Evolutionary conservation across 805 yeast species (phyloP).

Genomic region (Ogataea pilisensis): DNA sequence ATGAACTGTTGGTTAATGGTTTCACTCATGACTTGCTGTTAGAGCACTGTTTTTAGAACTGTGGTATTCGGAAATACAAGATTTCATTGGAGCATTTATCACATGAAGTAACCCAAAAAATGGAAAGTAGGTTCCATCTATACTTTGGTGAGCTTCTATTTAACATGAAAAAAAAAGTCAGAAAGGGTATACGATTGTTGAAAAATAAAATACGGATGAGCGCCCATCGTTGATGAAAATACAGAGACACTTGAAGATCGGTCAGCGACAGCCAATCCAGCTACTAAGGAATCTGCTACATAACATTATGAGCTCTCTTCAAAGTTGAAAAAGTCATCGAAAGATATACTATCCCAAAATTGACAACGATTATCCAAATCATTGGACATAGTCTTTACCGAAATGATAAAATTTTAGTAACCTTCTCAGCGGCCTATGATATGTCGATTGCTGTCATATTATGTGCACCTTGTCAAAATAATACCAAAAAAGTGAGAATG

Average conservation of each 20-base stretch:
- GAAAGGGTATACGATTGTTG: too few species aligned
- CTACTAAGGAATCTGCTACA: background rate
- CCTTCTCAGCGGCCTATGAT: slow-evolving; percentile 66
- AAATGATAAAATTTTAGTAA: slow-evolving; percentile 32
- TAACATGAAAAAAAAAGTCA: background rate
- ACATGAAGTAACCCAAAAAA: too few species aligned
- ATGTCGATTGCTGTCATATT: slow-evolving; percentile 59
- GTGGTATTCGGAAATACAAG: slow-evolving; percentile 26
- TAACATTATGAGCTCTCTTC: slow-evolving; percentile 22
- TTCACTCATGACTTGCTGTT: slow-evolving; percentile 57
- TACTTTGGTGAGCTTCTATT: background rate
- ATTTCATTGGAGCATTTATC: slow-evolving; percentile 3
- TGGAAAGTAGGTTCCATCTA: too few species aligned
- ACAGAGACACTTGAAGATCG: background rate
- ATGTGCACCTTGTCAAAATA: slow-evolving; percentile 43
- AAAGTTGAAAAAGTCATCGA: slow-evolving; percentile 61
- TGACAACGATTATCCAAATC: slow-evolving; percentile 40
- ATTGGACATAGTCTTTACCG: slow-evolving; percentile 13
- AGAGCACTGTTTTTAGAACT: slow-evolving; percentile 34
- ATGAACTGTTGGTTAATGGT: slow-evolving; percentile 73
- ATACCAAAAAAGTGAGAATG: slow-evolving; percentile 28
- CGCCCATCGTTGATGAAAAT: background rate
- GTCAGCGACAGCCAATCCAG: background rate
- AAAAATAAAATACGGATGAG: background rate
- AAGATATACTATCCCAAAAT: slow-evolving; percentile 44